phyloP scores from a whole-genome alignment of 805 yeast genomes.

The Schizosaccharomyces lindneri region DNA sequence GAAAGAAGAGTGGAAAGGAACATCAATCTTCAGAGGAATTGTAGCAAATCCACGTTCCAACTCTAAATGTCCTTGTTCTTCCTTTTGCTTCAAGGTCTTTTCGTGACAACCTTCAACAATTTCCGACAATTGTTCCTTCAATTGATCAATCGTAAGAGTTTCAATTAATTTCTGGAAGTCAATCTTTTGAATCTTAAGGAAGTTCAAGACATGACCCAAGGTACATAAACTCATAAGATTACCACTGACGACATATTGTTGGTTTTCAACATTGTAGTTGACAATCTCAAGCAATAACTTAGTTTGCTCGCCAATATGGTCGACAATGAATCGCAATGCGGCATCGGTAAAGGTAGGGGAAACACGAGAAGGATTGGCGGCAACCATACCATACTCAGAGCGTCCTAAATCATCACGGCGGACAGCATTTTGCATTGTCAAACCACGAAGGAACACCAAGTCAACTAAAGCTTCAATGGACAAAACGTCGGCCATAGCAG shows the following conservation, averaged over 20 bases:
- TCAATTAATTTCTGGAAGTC: slow-evolving; percentile 73
- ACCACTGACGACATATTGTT: slow-evolving; percentile 97
- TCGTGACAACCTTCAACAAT: slow-evolving; percentile 67
- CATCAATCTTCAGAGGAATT: slow-evolving; percentile 96
- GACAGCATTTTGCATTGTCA: slow-evolving; percentile 99
- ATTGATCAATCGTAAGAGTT: slow-evolving; percentile 62
- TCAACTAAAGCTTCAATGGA: slow-evolving; percentile 49
- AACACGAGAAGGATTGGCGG: slow-evolving; percentile 89
- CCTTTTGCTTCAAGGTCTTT: slow-evolving; percentile 66
- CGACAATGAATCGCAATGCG: slow-evolving; percentile 83
- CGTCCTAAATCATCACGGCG: slow-evolving; percentile 89
- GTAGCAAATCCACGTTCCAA: slow-evolving; percentile 94
- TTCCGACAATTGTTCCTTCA: slow-evolving; percentile 65
- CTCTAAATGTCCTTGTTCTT: slow-evolving; percentile 46
- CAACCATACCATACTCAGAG: slow-evolving; percentile 98
- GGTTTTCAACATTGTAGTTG: slow-evolving; percentile 92
- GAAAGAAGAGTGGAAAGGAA: slow-evolving; percentile 98
- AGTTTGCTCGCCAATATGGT: slow-evolving; percentile 59
- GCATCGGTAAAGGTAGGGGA: slow-evolving; percentile 72
- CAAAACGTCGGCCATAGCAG: slow-evolving; percentile 95
- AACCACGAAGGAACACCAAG: slow-evolving; percentile 74
- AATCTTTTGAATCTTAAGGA: slow-evolving; percentile 79
- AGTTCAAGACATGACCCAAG: slow-evolving; percentile 74
- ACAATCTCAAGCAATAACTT: slow-evolving; percentile 93
- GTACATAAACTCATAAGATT: slow-evolving; percentile 88